A percentile compares a stretch with the other conserved stretches of the same genome.
Conservation (phyloP, 371 early-diverging fungal species). For the Mucor sp. region DNA sequence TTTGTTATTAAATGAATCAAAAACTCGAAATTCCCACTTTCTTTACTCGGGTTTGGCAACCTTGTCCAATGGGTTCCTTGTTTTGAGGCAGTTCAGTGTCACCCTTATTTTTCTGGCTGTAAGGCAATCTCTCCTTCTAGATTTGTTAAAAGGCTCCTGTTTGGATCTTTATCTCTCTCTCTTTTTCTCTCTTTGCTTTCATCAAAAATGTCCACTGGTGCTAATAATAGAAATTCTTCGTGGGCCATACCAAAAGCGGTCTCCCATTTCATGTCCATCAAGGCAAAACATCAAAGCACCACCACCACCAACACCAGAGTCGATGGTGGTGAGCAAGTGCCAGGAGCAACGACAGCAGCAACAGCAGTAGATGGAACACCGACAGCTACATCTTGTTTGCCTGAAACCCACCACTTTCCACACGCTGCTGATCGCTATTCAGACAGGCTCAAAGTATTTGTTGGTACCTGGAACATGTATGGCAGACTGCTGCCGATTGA, state of each 20-base stretch:
- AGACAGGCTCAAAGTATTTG: conserved; percentile 59
- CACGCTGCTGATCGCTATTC: not conserved
- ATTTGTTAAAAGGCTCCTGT: conserved; percentile 1
- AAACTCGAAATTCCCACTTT: not conserved
- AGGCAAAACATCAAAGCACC: not conserved
- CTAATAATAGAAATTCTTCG: not conserved
- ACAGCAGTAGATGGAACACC: conserved; percentile 8
- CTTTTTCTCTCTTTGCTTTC: conserved; percentile 1
- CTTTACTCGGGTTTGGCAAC: not conserved
- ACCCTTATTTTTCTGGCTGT: not conserved
- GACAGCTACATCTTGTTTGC: conserved; percentile 2
- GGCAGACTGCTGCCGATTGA: conserved; percentile 56
- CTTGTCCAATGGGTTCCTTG: not conserved
- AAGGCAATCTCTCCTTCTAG: not conserved
- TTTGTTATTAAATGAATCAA: not conserved
- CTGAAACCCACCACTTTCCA: not conserved
- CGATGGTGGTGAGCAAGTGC: not conserved
- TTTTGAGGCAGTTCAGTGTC: not conserved
- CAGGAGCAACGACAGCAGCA: conserved; percentile 9
- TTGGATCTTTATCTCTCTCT: not conserved
- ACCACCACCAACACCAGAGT: not conserved
- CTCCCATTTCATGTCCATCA: conserved; percentile 11
- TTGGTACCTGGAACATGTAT: conserved; percentile 82
- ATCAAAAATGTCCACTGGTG: not conserved
- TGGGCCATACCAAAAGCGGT: conserved; percentile 15